phyloP scores from a whole-genome alignment of 176 grass and related monocot species.

The Ananas comosus region DNA sequence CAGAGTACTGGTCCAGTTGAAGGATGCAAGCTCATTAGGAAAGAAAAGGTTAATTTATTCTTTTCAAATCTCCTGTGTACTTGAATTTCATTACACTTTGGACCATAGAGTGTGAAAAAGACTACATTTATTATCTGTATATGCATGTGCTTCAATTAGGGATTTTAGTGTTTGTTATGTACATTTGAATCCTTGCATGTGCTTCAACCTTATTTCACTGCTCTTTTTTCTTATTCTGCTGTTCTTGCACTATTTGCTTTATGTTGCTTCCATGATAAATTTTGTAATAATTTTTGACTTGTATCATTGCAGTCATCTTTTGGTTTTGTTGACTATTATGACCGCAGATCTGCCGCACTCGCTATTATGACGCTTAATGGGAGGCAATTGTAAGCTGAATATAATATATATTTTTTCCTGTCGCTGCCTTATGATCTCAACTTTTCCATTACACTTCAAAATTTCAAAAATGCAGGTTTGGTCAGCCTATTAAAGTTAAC shows the following conservation, averaged over 20 bases:
- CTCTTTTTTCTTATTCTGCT: not conserved
- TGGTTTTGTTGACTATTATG: slow-evolving; percentile 98
- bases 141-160: too few relatives aligned
- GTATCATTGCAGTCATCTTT: slow-evolving; percentile 68
- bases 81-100: too few relatives aligned
- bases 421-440: not conserved
- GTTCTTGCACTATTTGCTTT: not conserved
- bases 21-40: slow-evolving; percentile 97
- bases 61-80: not conserved
- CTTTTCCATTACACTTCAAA: not conserved
- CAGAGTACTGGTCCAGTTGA: slow-evolving; percentile 91
- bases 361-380: slow-evolving; percentile 91
- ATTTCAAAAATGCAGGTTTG: slow-evolving; percentile 43
- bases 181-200: too few relatives aligned
- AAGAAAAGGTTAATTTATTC: slow-evolving; percentile 66
- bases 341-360: slow-evolving; percentile 77
- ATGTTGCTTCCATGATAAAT: not conserved
- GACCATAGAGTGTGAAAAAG: too few relatives aligned
- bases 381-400: slow-evolving; percentile 65
- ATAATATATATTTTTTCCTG: slow-evolving; percentile 11
- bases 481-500: slow-evolving; percentile 81
- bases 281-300: slow-evolving; percentile 1
- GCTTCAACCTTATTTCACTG: too few relatives aligned
- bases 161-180: too few relatives aligned
- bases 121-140: too few relatives aligned